These are phyloP conservation scores for Apophysomyces sp. DNA, from an alignment of 371 early-diverging fungal species.

Conservation along the genomic window DNA sequence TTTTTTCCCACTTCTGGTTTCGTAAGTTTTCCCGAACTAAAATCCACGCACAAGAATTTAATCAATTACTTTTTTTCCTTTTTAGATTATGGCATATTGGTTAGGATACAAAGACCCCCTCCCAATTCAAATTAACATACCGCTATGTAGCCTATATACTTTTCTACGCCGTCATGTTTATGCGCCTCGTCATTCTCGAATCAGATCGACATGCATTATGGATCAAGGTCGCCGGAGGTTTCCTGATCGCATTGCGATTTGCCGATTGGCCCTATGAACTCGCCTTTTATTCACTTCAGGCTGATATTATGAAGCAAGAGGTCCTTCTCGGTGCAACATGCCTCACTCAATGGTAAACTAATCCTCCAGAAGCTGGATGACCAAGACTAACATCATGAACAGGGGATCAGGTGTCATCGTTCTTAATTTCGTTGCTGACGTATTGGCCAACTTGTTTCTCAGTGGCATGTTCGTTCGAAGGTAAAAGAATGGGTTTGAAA, in stretches of 20 bases:
- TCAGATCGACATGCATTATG: conserved; percentile 27
- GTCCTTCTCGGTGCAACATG: conserved; percentile 30
- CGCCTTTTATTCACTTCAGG: conserved; percentile 25
- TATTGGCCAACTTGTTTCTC: conserved; percentile 38
- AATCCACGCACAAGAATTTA: background rate
- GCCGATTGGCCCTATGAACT: conserved; percentile 51
- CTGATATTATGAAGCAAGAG: conserved; percentile 21
- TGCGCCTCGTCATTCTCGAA: conserved; percentile 36
- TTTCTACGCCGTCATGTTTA: conserved; percentile 41
- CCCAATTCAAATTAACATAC: background rate
- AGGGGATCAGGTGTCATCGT: conserved; percentile 48
- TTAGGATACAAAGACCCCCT: conserved; percentile 4
- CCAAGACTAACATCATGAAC: background rate
- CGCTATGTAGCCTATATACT: conserved; percentile 26
- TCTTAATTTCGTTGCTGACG: conserved; percentile 42
- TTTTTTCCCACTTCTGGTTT: conserved; percentile 43
- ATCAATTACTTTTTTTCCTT: background rate
- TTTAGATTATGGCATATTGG: conserved; percentile 31
- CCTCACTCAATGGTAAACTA: conserved; percentile 34
- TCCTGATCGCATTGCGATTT: conserved; percentile 35
- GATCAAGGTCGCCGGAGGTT: conserved; percentile 34
- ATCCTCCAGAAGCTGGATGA: too few species aligned
- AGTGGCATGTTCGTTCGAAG: conserved; percentile 53
- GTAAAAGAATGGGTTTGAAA: conserved; percentile 11
- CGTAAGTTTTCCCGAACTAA: conserved; percentile 22